A percentile compares a stretch with the other conserved stretches of the same genome.
phyloP scores from a whole-genome alignment of 2,329 filamentous ascomycete genomes.

The Magnaporthiopsis poae region DNA sequence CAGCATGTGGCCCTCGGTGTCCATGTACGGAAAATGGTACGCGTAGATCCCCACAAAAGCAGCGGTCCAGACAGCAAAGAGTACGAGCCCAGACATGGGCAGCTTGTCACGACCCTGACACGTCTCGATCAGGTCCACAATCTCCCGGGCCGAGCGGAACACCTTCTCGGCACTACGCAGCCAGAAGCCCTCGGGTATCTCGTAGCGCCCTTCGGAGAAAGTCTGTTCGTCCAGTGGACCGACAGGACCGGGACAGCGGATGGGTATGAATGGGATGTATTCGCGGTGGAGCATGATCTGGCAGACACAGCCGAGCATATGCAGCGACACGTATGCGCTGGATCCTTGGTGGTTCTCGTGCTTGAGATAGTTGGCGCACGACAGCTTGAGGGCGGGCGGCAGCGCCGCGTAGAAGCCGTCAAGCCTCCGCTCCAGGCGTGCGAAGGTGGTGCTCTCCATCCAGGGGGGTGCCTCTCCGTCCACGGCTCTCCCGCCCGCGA shows the following conservation, averaged over 20 bases:
- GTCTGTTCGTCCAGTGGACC: constrained; percentile 51
- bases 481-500: constrained; percentile 39
- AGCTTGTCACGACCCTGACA: constrained; percentile 47
- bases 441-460: constrained; percentile 46
- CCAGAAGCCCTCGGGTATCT: constrained; percentile 48
- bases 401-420: constrained; percentile 42
- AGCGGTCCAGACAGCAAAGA: constrained; percentile 58
- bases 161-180: constrained; percentile 50
- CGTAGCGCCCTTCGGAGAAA: constrained; percentile 34
- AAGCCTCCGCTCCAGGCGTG: constrained; percentile 40
- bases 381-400: constrained; percentile 48
- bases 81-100: constrained; percentile 57
- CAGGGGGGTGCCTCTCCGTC: constrained; percentile 47
- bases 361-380: constrained; percentile 51
- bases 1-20: constrained; percentile 44
- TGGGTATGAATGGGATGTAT: constrained; percentile 56
- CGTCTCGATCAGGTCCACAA: constrained; percentile 54
- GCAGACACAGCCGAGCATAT: constrained; percentile 56
- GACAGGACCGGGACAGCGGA: constrained; percentile 38
- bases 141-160: constrained; percentile 52
- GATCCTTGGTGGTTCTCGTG: constrained; percentile 56
- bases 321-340: constrained; percentile 56
- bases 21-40: constrained; percentile 59
- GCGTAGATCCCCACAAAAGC: constrained; percentile 58
- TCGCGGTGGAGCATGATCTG: constrained; percentile 60